These are phyloP conservation scores for Glarea lozoyensis DNA, from an alignment of 495 filamentous ascomycete species.

Conservation along the genomic window DNA sequence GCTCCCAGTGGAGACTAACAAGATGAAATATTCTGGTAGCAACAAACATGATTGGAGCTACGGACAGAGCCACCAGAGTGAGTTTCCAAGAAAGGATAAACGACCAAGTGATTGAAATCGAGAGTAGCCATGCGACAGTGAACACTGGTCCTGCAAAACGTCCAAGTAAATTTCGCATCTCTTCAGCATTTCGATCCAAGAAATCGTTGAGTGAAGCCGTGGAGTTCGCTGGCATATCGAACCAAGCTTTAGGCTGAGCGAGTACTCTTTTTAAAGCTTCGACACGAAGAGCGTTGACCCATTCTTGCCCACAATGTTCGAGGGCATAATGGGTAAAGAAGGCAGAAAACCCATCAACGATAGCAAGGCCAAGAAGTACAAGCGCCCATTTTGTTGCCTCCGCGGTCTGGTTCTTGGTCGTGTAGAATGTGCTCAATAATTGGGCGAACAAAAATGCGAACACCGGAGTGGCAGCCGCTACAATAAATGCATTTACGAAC, in stretches of 20 bases:
- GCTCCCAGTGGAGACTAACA: constrained; percentile 64
- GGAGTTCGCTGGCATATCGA: constrained; percentile 61
- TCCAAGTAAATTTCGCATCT: constrained; percentile 74
- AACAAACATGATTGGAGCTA: constrained; percentile 57
- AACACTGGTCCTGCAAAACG: constrained; percentile 65
- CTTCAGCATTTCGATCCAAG: constrained; percentile 77
- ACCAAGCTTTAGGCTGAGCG: constrained; percentile 77
- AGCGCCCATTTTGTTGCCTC: constrained; percentile 58
- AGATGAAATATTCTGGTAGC: constrained; percentile 53
- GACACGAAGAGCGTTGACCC: constrained; percentile 66
- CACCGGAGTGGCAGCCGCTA: constrained; percentile 61
- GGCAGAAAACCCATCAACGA: constrained; percentile 52
- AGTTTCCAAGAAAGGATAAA: constrained; percentile 70
- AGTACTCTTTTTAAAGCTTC: constrained; percentile 63
- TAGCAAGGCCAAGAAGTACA: constrained; percentile 57
- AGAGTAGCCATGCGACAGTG: constrained; percentile 53
- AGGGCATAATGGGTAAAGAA: constrained; percentile 63
- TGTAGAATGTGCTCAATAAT: constrained; percentile 62
- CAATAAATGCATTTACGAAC: constrained; percentile 48
- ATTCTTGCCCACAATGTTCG: constrained; percentile 63
- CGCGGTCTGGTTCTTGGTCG: constrained; percentile 30
- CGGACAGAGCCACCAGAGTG: constrained; percentile 65
- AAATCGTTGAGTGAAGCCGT: constrained; percentile 54
- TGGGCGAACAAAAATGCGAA: constrained; percentile 75
- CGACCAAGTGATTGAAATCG: constrained; percentile 64